Evolutionary conservation across 768 basidiomycete species (phyloP).

Genomic region (Tulasnella sp.): DNA sequence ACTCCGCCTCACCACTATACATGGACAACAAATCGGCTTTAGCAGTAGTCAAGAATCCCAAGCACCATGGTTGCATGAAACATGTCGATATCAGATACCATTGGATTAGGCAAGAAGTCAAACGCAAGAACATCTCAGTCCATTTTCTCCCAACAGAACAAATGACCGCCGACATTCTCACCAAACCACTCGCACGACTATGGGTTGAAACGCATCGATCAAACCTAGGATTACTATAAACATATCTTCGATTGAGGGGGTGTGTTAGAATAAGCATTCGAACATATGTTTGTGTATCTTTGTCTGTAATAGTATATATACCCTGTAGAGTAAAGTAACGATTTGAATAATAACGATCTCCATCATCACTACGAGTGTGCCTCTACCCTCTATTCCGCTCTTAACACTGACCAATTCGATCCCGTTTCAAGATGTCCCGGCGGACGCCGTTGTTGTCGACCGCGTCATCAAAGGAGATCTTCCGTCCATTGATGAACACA

Average conservation of each 20-base stretch:
- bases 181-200: not conserved
- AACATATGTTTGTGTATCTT: no score
- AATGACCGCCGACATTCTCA: constrained; percentile 10
- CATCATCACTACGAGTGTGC: no score
- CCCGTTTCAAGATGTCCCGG: no score
- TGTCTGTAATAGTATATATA: no score
- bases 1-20: constrained; percentile 19
- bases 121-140: not conserved
- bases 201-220: not conserved
- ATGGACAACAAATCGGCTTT: constrained; percentile 14
- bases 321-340: no score
- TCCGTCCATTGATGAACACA: no score
- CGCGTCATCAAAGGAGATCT: not conserved
- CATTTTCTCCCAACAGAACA: not conserved
- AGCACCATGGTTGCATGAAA: constrained; percentile 3
- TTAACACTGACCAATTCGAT: no score
- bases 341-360: no score
- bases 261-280: no score
- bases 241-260: not conserved
- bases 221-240: not conserved
- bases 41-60: constrained; percentile 8
- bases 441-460: no score
- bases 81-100: constrained; percentile 1
- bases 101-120: not conserved
- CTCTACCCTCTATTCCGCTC: no score